Base-by-base conservation (phyloP, 768 basidiomycete genomes). In the Cantharellus anzutake region DNA sequence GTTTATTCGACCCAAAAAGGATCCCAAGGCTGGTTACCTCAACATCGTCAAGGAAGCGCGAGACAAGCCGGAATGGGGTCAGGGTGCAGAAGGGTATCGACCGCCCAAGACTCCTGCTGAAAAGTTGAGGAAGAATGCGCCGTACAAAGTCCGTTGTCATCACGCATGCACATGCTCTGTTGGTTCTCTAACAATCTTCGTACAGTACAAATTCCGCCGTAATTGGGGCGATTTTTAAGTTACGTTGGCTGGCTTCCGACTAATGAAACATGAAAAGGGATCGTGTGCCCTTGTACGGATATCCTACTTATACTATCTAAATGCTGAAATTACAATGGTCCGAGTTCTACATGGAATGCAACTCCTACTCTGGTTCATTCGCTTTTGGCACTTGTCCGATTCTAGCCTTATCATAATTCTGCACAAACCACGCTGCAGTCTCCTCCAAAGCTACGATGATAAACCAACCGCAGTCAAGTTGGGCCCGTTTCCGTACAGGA, bases 161-260 rank as follows among this genome's bases (percentile, higher is more conserved):
- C 41, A 20, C 44, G 48, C 3, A n/a, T n/a, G 38, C n/a, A 5
- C 41, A 5, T n/a, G 3, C 11, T 42, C n/a, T 16, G 29, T 37
- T n/a, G 55, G 38, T 41, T 29, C 51, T 34, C 57, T 39, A 3
- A 38, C 16, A 39, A 52, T 48, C 56, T 14, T 60, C 51, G 75
- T 84, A 71, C 80, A 90, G 87, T 90, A 89, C 71, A 91, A 90
- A 72, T 89, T 91, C 79, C 80, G 81, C 57, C 79, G 85, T 60
- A 86, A 73, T 65, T 91, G 87, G 86, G 86, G 85, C 50, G 87
- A 91, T 70, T 91, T 90, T 70, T 90, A 66, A 76, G 37, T 38
- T 48, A 14, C 42, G n/a, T 3, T 37, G 42, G 11, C 57, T 58
- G 20, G 20, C 20, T 29, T 29, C 20, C 20, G 20, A 29, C 20